phyloP scores from a whole-genome alignment of 148 eudicot species.

The Vaccinium myrtillus region DNA sequence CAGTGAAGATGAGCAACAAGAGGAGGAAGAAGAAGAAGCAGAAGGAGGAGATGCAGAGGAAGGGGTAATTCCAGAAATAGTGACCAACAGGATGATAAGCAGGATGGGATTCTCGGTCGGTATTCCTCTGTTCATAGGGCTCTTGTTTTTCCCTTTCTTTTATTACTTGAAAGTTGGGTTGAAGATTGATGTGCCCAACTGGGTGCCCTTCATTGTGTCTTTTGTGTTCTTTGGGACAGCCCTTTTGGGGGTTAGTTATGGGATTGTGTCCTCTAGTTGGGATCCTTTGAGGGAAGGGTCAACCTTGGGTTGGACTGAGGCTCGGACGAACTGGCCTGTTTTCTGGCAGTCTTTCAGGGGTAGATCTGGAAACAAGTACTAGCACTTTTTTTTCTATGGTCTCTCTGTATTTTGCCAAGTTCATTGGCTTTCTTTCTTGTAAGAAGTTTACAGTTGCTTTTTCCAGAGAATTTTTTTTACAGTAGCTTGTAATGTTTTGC shows the following conservation, averaged over 20 bases:
- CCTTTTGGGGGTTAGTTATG: slow-evolving; percentile 86
- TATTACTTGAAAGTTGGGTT: slow-evolving; percentile 83
- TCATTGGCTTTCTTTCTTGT: neutral
- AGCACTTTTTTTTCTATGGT: no score
- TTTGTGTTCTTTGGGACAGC: slow-evolving; percentile 89
- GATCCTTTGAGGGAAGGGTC: slow-evolving; percentile 98
- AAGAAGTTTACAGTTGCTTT: neutral
- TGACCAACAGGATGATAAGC: slow-evolving; percentile 86
- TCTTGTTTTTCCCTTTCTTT: slow-evolving; percentile 83
- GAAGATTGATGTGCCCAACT: slow-evolving; percentile 86
- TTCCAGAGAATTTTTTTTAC: neutral
- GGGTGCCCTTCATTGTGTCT: slow-evolving; percentile 90
- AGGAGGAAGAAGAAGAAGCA: slow-evolving; percentile 32
- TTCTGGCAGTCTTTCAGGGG: slow-evolving; percentile 53
- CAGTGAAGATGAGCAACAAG: slow-evolving; percentile 32
- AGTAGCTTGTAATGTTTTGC: neutral
- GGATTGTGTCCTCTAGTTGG: slow-evolving; percentile 97
- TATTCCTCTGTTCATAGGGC: slow-evolving; percentile 64
- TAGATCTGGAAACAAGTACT: no score
- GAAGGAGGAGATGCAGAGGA: slow-evolving; percentile 41
- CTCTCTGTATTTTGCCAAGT: neutral
- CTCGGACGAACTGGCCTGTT: slow-evolving; percentile 72
- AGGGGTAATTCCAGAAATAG: slow-evolving; percentile 84
- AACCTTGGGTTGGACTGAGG: slow-evolving; percentile 70
- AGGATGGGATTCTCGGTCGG: slow-evolving; percentile 87